Evolutionary conservation across 371 early-diverging fungal genomes (phyloP), one percentile per base, ranked within the genome.

Genomic region (Mucor sp.): DNA sequence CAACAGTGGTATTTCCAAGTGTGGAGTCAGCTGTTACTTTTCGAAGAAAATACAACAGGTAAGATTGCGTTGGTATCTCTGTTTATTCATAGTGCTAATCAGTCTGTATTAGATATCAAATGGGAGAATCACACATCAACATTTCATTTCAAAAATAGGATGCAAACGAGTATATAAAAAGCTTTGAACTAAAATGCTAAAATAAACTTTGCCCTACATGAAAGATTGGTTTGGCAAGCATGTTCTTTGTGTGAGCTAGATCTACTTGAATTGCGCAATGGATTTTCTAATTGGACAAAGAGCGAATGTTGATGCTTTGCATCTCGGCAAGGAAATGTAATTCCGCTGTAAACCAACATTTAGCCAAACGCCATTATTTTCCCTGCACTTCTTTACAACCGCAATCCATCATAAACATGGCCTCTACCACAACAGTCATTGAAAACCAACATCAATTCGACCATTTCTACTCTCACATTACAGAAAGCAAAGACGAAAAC

Each of bases 11-110:
- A 7, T 68, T 68, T 44, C 27, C 33, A 19, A 47, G 44, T 12
- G 44, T 68, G 0, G 68, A 68, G 30, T 27, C n/a, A 4, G 68
- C 68, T 37, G 68, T 68, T 9, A 62, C 62, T 44, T 68, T 68
- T 21, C 32, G 68, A 62, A 56, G 68, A 62, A 62, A 62, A 17
- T 62, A 62, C n/a, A 68, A 68, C 37, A 62, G 68, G 68, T 63
- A 53, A 19, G 35, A 19, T 32, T 47, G 19, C 15, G 30, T 2
- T 17, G 37, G 8, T 25, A 5, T 43, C 1, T 21, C 4, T 17
- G 6, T 5, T 21, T 30, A 28, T n/a, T 23, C 19, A n/a, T 15
- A 7, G 15, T 33, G 7, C 15, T 66, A 27, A 59, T 9, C 27
- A 15, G 0, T 4, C 23, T 32, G 44, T 12, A 12, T 9, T 55